A percentile compares a stretch with the other conserved stretches of the same genome.
Evolutionary conservation across 345 rosid species (phyloP).

Genomic region (Moringa oleifera): DNA sequence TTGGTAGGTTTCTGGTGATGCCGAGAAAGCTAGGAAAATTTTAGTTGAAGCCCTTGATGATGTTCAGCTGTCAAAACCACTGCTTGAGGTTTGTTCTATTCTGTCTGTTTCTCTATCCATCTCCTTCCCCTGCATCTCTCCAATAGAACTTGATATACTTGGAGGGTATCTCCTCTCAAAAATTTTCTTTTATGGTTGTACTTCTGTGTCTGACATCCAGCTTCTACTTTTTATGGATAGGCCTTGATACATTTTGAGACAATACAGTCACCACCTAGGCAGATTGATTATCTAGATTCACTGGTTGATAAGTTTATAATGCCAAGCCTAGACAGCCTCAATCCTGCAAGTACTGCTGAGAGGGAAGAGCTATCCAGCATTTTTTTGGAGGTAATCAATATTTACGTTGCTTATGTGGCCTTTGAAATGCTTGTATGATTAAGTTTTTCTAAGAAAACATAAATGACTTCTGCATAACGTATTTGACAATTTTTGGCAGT

Average conservation of each 20-base stretch:
- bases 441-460: too few relatives aligned
- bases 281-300: conserved; percentile 64
- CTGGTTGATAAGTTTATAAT: conserved; percentile 63
- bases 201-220: neutral
- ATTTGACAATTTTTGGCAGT: conserved; percentile 37
- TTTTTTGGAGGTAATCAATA: conserved; percentile 66
- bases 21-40: conserved; percentile 75
- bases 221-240: conserved; percentile 26
- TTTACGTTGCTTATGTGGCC: neutral
- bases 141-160: neutral
- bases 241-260: conserved; percentile 72
- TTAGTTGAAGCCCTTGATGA: conserved; percentile 66
- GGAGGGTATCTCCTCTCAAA: neutral
- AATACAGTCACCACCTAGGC: conserved; percentile 58
- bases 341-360: conserved; percentile 49
- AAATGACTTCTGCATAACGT: too few relatives aligned
- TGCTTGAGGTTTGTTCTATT: conserved; percentile 50
- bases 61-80: conserved; percentile 67
- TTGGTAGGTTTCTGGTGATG: conserved; percentile 57
- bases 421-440: too few relatives aligned
- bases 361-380: conserved; percentile 87
- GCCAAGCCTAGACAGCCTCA: conserved; percentile 46
- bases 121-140: neutral
- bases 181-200: neutral
- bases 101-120: conserved; percentile 2